Evolutionary conservation across 2,329 filamentous ascomycete species (phyloP).

Genomic region (Pestalotiopsis sp.): DNA sequence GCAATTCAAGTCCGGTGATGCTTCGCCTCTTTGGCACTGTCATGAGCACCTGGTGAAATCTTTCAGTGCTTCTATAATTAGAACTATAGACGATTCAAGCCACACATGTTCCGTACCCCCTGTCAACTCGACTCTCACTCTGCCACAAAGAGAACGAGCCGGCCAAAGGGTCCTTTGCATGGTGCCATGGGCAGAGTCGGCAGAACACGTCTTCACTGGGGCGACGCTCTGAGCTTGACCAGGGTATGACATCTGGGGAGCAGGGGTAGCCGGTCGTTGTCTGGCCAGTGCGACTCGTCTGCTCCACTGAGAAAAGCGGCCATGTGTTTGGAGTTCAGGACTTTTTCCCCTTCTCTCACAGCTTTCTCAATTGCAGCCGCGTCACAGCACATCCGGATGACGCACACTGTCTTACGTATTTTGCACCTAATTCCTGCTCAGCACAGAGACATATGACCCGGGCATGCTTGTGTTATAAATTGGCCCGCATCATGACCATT

Average conservation of each 20-base stretch:
- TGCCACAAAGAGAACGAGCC: not conserved
- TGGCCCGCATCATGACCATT: not conserved
- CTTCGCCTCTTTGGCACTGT: not conserved
- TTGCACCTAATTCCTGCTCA: not conserved
- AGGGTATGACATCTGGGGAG: not conserved
- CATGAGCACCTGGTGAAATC: not conserved
- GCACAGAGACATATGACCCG: not conserved
- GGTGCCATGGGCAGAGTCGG: not conserved
- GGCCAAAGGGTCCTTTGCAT: not conserved
- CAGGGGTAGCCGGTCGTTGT: not conserved
- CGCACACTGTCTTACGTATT: constrained; percentile 7
- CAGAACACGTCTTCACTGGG: not conserved
- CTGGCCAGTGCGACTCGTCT: not conserved
- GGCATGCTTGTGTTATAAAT: not conserved
- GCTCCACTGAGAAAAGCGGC: not conserved
- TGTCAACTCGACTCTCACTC: not conserved
- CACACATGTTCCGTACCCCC: not conserved
- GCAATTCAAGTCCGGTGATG: not conserved
- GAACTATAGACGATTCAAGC: not conserved
- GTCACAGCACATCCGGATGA: constrained; percentile 1
- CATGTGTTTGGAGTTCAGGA: constrained; percentile 5
- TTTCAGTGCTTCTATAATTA: not conserved
- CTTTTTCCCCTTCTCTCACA: not conserved
- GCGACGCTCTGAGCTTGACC: not conserved
- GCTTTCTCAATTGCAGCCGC: not conserved